Base-by-base conservation (phyloP, 768 basidiomycete genomes). In the Trametes coccinea region DNA sequence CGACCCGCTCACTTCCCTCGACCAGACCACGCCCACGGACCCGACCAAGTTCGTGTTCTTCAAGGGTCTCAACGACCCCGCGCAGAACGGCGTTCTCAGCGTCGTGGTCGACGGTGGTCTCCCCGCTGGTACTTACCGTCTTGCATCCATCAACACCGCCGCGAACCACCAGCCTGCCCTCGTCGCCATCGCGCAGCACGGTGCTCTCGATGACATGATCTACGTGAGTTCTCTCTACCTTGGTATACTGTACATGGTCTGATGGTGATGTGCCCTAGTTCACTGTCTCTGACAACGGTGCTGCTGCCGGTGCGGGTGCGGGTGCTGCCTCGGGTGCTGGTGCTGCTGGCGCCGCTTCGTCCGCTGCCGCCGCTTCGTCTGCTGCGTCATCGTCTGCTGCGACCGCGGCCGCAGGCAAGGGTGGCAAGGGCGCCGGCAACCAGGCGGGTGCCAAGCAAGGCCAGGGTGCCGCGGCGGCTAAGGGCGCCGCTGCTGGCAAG, bases 1-100 rank as follows among this genome's bases (percentile, higher is more conserved):
- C 52, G 80, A 88, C 69, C 59, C 71, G 51, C 74, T 90, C 59
- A 58, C 67, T 30, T 75, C 80, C 11, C 72, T 88, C 61, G 74
- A 73, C 40, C 77, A 81, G 63, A 82, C 85, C 13, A 76, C 70
- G 1, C 76, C 81, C 4, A 77, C 76, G 14, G 71, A 87, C 71
- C 79, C 83, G 27, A 76, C 65, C 33, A 67, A 72, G 40, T 88
- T 88, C 60, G 79, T 79, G 8, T 88, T 84, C 74, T 89, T 88
- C 79, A 79, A 77, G 69, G 79, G 78, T 44, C 62, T 88, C 66
- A 85, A 83, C 70, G 66, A 59, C 6, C 76, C 77, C 1, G 78
- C 83, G 13, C 72, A 71, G 34, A 73, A 67, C 58, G 87, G 86
- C 3, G 50, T 69, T 33, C 62, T 82, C 8, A 66, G 72, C 16